phyloP scores from a whole-genome alignment of 1,284 basidiomycete species.

The Puccinia coronata region DNA sequence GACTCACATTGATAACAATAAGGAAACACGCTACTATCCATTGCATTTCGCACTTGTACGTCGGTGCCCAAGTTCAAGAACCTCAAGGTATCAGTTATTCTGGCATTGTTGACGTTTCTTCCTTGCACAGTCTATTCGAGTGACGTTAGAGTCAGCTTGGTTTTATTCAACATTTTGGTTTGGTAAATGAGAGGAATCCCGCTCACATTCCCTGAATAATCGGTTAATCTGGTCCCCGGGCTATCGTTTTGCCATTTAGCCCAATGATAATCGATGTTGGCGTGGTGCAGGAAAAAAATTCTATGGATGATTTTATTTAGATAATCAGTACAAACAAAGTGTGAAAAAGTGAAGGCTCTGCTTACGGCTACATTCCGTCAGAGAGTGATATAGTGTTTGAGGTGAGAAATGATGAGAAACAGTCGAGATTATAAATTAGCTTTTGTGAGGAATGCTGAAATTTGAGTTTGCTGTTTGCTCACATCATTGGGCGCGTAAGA shows the following conservation, averaged over 20 bases:
- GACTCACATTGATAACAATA: conserved; percentile 44
- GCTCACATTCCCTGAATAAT: conserved; percentile 41
- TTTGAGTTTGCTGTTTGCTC: neutral
- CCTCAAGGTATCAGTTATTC: conserved; percentile 25
- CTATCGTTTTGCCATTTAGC: conserved; percentile 39
- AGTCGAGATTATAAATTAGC: neutral
- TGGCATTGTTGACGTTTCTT: conserved; percentile 16
- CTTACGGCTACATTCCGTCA: conserved; percentile 40
- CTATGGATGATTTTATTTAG: neutral
- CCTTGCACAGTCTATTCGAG: conserved; percentile 28
- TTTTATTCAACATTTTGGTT: too few relatives aligned
- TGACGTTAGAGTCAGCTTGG: neutral
- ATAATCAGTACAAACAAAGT: neutral
- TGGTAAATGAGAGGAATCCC: neutral
- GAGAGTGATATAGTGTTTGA: too few relatives aligned
- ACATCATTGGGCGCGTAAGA: conserved; percentile 46
- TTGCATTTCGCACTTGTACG: conserved; percentile 7
- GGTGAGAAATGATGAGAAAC: neutral
- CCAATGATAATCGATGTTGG: conserved; percentile 39
- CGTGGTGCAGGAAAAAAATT: conserved; percentile 45
- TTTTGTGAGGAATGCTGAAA: neutral
- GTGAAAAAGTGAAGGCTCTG: neutral
- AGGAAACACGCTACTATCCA: conserved; percentile 35
- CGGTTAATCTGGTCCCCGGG: neutral
- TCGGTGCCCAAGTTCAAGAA: conserved; percentile 33